A percentile compares a stretch with the other conserved stretches of the same genome.
phyloP scores from a whole-genome alignment of 441 rosid genomes.

The Lepidium campestre region DNA sequence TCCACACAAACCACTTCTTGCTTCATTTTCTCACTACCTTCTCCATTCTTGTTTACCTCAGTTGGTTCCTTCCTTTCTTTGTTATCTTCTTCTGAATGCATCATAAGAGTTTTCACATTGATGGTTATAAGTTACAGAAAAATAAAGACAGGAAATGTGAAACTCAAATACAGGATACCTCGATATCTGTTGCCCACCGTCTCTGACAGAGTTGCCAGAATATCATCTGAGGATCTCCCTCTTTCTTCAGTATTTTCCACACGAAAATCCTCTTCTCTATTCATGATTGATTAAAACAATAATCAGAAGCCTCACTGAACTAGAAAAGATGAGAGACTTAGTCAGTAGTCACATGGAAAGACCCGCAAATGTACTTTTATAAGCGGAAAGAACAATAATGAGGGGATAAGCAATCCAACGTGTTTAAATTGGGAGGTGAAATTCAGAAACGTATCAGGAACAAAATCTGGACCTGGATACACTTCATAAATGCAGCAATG shows the following conservation, averaged over 20 bases:
- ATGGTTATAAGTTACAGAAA: not conserved
- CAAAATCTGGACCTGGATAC: constrained; percentile 1
- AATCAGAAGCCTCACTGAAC: not conserved
- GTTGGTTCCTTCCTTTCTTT: not conserved
- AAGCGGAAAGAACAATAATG: not conserved
- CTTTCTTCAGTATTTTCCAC: not conserved
- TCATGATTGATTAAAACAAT: not conserved
- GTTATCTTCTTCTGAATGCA: constrained; percentile 1
- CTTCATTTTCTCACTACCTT: not conserved
- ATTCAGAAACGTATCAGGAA: not conserved
- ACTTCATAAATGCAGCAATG: not conserved
- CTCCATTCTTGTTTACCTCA: not conserved
- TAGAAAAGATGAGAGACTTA: not conserved
- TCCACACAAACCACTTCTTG: not conserved
- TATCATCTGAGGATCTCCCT: not conserved
- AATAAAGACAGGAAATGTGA: not conserved
- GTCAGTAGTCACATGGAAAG: not conserved
- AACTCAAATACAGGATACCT: not conserved
- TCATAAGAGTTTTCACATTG: not conserved
- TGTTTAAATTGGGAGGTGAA: not conserved
- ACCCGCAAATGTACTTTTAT: not conserved
- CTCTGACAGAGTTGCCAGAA: not conserved
- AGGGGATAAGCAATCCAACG: not conserved
- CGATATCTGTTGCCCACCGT: not conserved
- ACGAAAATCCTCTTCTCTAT: not conserved